Evolutionary conservation across 2,329 filamentous ascomycete genomes (phyloP), one percentile per base, ranked within the genome.

Genomic region (Penicillium olsonii): DNA sequence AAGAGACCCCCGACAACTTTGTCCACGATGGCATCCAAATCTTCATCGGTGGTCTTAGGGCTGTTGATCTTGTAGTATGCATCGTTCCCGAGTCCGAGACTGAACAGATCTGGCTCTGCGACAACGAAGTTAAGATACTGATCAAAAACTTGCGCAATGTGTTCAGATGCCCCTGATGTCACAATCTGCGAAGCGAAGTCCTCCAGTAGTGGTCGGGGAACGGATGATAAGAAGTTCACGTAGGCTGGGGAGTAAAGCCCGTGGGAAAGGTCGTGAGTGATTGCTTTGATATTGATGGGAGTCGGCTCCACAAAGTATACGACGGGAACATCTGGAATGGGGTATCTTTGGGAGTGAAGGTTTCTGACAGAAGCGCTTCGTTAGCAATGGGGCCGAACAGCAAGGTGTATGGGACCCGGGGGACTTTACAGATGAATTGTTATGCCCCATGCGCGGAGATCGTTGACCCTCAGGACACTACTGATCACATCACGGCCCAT

Each of bases 101-200:
- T 96, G 74, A 99, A 99, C 4, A 99, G 78, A 68, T 97, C 92
- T 5, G 92, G 92, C 69, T 99, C 94, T 27, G 89, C 89, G 35
- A 97, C 92, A 55, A 97, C 88, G 65, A 97, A 99, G 72, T 99
- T 97, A 45, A 99, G 79, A 66, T 97, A 97, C 68, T 99, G 94
- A 68, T 99, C 94, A 63, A 87, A 99, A 6, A 99, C 83, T 65
- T 96, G 92, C 2, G 92, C 86, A 55, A 99, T 92, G 63, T 88
- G 85, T 61, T 97, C 92, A 5, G 92, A 85, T 0, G 91, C 96
- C 20, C 87, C 89, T 11, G 90, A 85, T 24, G 87, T 77, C 5
- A 90, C 92, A 10, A 92, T 95, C 68, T 96, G 86, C 14, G 88
- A 81, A 4, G 92, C 94, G 68, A 99, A 97, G 54, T 97, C 92